Evolutionary conservation across 2,329 filamentous ascomycete genomes (phyloP).

Genomic region (Botryotinia narcissicola): DNA sequence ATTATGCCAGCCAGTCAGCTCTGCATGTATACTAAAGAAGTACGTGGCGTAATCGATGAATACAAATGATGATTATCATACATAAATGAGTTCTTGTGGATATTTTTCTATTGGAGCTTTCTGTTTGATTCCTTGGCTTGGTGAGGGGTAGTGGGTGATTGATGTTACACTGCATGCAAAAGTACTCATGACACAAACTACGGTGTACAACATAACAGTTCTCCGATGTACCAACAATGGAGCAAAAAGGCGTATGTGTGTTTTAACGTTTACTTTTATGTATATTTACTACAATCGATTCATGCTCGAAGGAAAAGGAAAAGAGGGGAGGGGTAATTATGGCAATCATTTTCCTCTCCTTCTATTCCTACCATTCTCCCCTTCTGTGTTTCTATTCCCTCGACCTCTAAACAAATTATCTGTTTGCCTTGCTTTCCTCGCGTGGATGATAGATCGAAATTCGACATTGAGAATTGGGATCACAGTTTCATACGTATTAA

Average conservation of each 20-base stretch:
- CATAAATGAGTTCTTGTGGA: background rate
- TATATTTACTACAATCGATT: background rate
- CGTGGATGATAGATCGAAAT: background rate
- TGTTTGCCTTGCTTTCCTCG: background rate
- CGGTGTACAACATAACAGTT: background rate
- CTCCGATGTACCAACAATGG: background rate
- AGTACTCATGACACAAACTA: background rate
- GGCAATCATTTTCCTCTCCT: background rate
- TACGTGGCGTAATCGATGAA: conserved; percentile 1
- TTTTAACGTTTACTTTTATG: background rate
- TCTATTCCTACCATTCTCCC: background rate
- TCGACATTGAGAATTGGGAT: too few species aligned
- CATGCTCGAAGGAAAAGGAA: background rate
- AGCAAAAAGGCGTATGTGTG: background rate
- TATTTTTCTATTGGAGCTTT: background rate
- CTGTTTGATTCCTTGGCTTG: background rate
- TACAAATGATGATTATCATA: conserved; percentile 2
- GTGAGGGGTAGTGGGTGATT: background rate
- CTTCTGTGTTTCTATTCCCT: background rate
- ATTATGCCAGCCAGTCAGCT: background rate
- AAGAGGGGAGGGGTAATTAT: background rate
- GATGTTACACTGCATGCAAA: background rate
- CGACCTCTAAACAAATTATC: background rate
- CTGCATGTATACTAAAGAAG: conserved; percentile 18
- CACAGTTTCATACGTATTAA: background rate